Evolutionary conservation across 306 rosid genomes (phyloP).

Genomic region (Lathyrus sativus): DNA sequence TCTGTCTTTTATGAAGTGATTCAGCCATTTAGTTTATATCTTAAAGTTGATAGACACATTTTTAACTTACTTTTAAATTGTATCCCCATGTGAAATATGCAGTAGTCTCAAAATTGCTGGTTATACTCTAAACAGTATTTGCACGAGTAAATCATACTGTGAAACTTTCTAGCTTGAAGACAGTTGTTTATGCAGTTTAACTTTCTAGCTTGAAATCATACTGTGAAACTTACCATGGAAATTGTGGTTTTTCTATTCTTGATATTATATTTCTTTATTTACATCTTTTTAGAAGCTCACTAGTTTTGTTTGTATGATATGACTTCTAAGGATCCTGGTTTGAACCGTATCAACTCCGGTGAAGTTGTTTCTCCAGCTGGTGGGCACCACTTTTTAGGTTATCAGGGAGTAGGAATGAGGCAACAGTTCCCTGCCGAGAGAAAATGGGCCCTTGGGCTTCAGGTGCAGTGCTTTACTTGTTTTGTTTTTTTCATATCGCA

Average conservation of each 20-base stretch:
- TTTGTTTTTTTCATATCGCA: slow-evolving; percentile 17
- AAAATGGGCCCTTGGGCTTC: slow-evolving; percentile 99
- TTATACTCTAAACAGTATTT: background rate
- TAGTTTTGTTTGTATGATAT: slow-evolving; percentile 36
- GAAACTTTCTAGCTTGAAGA: slow-evolving; percentile 32
- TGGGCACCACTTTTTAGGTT: slow-evolving; percentile 73
- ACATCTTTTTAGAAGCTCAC: slow-evolving; percentile 29
- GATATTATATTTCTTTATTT: slow-evolving; percentile 6
- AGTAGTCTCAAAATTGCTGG: slow-evolving; percentile 8
- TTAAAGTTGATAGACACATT: slow-evolving; percentile 4
- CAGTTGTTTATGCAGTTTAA: slow-evolving; percentile 25
- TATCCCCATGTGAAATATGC: slow-evolving; percentile 15
- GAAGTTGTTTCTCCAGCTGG: slow-evolving; percentile 63
- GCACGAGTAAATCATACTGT: slow-evolving; percentile 14
- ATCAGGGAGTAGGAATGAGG: slow-evolving; percentile 62
- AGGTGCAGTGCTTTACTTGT: slow-evolving; percentile 58
- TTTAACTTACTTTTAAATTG: slow-evolving; percentile 20
- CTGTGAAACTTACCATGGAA: slow-evolving; percentile 21
- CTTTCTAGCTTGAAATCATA: no score
- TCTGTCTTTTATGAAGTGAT: slow-evolving; percentile 32
- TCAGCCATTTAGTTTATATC: slow-evolving; percentile 19
- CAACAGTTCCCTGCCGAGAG: slow-evolving; percentile 79
- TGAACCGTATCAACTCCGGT: slow-evolving; percentile 53
- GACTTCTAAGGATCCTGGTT: slow-evolving; percentile 60
- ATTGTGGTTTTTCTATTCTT: slow-evolving; percentile 25